Evolutionary conservation across 495 filamentous ascomycete species (phyloP), one percentile per base, ranked within the genome.

Genomic region (Aspergillus saccharolyticus): DNA sequence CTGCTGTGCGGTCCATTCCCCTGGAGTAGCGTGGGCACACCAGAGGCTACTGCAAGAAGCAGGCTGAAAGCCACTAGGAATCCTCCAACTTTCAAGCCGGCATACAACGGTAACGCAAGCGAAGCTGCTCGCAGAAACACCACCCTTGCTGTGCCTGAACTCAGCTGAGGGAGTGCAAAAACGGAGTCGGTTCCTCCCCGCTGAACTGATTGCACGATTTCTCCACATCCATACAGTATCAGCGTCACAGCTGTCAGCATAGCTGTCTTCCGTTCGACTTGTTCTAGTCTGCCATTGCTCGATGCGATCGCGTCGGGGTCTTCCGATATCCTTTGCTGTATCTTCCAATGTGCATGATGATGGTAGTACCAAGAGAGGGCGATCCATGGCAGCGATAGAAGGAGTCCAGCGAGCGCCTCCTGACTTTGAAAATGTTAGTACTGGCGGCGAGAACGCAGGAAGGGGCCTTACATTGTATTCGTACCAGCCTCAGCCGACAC

Each of bases 101-200:
- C 81, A 58, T 82, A 85, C 56, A 83, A 78, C 0, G 84, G 84
- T 19, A 86, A 60, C 19, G 72, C 76, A 28, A 85, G 64, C 17
- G 72, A 71, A 39, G 53, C 55, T 15, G 66, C 52, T 21, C 67
- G 70, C 28, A 67, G 33, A 48, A 76, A 42, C 0, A 63, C 59
- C 19, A 56, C 47, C 17, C 59, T 54, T 4, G 45, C 66, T 0
- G 52, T 62, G n/a, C 56, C 60, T 1, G 46, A 45, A 50, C 61
- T 62, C 4, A 68, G 19, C 20, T 50, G 56, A 14, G 68, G 66
- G 4, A 65, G 53, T 52, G 60, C 63, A 10, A 60, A 25, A 0
- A 58, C 48, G 0, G 62, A 58, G 20, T 45, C 48, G n/a, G 61
- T 20, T 14, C 52, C 50, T 15, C 51, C 30, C 44, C 53, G 55